Conservation (phyloP, 257 asterid genomes). For the Petunia axillaris region DNA sequence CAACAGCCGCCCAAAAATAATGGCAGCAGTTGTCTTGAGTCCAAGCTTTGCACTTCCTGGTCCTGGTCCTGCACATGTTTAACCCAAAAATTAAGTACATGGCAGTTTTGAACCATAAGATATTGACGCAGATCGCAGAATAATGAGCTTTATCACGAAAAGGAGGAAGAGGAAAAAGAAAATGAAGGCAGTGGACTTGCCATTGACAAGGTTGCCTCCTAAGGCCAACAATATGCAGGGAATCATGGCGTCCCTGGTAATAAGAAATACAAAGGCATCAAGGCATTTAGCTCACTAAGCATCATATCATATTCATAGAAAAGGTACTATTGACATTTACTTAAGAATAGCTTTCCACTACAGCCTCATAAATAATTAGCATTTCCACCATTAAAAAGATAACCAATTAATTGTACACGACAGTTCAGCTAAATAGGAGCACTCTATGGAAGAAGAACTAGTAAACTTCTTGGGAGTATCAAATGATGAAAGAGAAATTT, state of each 20-base stretch:
- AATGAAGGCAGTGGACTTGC: conserved; percentile 38
- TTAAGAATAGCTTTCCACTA: not conserved
- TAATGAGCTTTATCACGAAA: not conserved
- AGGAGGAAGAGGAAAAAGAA: not conserved
- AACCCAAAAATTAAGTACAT: not conserved
- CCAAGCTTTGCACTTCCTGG: conserved; percentile 88
- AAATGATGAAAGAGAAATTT: not conserved
- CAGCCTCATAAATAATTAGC: too few relatives aligned
- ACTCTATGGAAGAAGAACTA: too few relatives aligned
- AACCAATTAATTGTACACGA: too few relatives aligned
- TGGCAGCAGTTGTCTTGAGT: conserved; percentile 77
- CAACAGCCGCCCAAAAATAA: conserved; percentile 70
- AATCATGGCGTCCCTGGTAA: conserved; percentile 91
- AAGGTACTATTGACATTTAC: not conserved
- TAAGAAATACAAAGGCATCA: not conserved
- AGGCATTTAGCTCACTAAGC: not conserved
- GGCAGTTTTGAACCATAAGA: not conserved
- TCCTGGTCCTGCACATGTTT: conserved; percentile 67
- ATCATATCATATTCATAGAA: not conserved
- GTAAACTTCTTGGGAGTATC: not conserved
- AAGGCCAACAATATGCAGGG: conserved; percentile 94
- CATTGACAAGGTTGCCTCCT: conserved; percentile 95
- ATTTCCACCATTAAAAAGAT: not conserved
- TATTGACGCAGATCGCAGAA: not conserved
- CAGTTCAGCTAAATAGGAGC: too few relatives aligned